Evolutionary conservation across 1,139 yeast genomes (phyloP).

Genomic region (Lodderomyces jiufengensis): DNA sequence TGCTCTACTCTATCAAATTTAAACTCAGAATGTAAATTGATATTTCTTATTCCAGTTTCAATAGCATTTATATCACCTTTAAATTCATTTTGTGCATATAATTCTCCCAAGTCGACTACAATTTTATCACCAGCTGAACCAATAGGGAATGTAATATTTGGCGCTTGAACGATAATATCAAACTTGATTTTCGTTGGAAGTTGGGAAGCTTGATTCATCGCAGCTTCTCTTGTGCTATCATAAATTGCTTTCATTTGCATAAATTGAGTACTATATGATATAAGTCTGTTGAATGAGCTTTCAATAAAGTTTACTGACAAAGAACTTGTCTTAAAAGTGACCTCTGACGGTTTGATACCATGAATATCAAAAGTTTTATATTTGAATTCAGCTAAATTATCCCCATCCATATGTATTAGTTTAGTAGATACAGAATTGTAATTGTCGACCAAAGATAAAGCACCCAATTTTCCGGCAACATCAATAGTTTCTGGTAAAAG

Average conservation of each 20-base stretch:
- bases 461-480: slow-evolving; percentile 74
- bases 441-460: slow-evolving; percentile 75
- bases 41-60: slow-evolving; percentile 70
- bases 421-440: slow-evolving; percentile 59
- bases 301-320: slow-evolving; percentile 75
- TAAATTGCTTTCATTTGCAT: slow-evolving; percentile 82
- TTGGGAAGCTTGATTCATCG: slow-evolving; percentile 61
- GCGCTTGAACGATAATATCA: slow-evolving; percentile 73
- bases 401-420: slow-evolving; percentile 76
- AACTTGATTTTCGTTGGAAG: slow-evolving; percentile 66
- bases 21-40: slow-evolving; percentile 27
- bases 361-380: slow-evolving; percentile 77
- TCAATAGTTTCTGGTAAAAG: slow-evolving; percentile 78
- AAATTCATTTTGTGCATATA: slow-evolving; percentile 67
- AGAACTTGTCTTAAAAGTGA: slow-evolving; percentile 73
- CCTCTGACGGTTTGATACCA: slow-evolving; percentile 49
- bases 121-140: slow-evolving; percentile 57
- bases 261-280: slow-evolving; percentile 69
- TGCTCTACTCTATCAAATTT: slow-evolving; percentile 45
- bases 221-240: slow-evolving; percentile 86
- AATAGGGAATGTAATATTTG: slow-evolving; percentile 76
- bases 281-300: slow-evolving; percentile 66
- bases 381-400: slow-evolving; percentile 74
- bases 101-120: slow-evolving; percentile 78
- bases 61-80: slow-evolving; percentile 14